Percentiles rank a stretch among this genome's conserved stretches.
These are phyloP conservation scores for Phytophthora rubi DNA, from an alignment of 352 stramenopile species.

Conservation along the genomic window DNA sequence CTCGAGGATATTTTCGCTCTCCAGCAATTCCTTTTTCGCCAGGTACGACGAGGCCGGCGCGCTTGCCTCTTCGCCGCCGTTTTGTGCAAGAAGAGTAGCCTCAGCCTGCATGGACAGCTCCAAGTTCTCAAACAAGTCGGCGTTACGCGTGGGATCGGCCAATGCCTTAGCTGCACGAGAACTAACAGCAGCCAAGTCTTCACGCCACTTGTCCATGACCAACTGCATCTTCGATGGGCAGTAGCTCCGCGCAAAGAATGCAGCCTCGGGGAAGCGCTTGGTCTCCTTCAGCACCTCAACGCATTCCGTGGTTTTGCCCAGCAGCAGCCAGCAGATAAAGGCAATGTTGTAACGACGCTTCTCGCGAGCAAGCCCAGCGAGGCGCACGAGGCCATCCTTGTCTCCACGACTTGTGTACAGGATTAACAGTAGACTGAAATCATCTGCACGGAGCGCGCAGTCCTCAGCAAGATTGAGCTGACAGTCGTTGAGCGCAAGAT, in stretches of 20 bases:
- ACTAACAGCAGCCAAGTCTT: constrained; percentile 89
- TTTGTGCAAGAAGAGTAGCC: constrained; percentile 86
- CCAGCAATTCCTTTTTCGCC: constrained; percentile 64
- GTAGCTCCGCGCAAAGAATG: constrained; percentile 99
- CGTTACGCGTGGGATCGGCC: constrained; percentile 92
- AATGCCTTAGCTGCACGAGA: constrained; percentile 94
- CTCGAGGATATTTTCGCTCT: constrained; percentile 66
- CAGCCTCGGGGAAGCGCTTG: constrained; percentile 96
- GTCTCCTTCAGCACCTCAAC: constrained; percentile 95
- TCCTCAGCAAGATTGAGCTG: constrained; percentile 95
- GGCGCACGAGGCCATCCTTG: constrained; percentile 87
- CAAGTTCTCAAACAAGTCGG: constrained; percentile 96
- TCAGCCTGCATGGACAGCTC: constrained; percentile 95
- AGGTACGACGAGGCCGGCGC: constrained; percentile 79
- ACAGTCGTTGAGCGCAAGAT: constrained; percentile 93
- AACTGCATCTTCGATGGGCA: constrained; percentile 94
- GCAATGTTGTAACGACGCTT: constrained; percentile 95
- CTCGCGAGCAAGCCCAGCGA: constrained; percentile 90
- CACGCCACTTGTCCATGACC: constrained; percentile 97
- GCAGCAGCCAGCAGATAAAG: constrained; percentile 96
- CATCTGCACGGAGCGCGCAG: constrained; percentile 94
- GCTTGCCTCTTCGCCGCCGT: constrained; percentile 56
- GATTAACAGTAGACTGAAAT: constrained; percentile 97
- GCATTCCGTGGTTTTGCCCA: constrained; percentile 95
- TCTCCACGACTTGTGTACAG: constrained; percentile 97